Evolutionary conservation across 257 asterid species (phyloP), one percentile per base, ranked within the genome.

Genomic region (Ajuga chamaepitys): DNA sequence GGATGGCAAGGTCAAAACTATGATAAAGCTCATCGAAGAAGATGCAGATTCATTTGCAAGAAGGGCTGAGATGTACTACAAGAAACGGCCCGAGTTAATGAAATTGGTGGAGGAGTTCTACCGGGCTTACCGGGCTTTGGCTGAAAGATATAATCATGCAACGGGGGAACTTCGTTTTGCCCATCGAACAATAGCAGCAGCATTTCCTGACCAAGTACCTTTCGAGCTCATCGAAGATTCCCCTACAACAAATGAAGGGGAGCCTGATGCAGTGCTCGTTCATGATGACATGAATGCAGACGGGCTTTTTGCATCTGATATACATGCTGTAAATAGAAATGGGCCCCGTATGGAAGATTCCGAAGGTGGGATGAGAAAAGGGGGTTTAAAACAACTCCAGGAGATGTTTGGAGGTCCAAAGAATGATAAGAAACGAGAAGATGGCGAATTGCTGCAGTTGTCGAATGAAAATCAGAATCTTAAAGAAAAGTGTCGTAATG

Each of bases 11-110:
- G 97, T 89, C 30, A 89, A 89, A 74, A 77, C 86, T 4, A 89
- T 89, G 97, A 87, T 92, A 80, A 92, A 92, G 82, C 90, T 92
- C 38, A 92, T 92, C 5, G 98, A 92, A 76, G 97, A 85, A 73
- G 97, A 92, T 74, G 98, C 97, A 0, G 98, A 92, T 81, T 92
- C 97, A 57, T 92, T 92, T 71, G 95, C 98, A 5, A 83, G 92
- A 65, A 70, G 92, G 71, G 98, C 97, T 41, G 98, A 92, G 64
- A 89, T 92, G 97, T 92, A 89, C 81, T 92, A 92, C 73, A 84
- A 89, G 83, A 92, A 84, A 78, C 79, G 97, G 51, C 97, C 98
- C 4, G 97, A 92, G 81, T 77, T 92, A 22, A 89, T 92, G 96
- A 92, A 92, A 78, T 62, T 89, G 77, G 97, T 92, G 20, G 98